Conservation (phyloP, 1,284 basidiomycete species). For the Earliella scabrosa region DNA sequence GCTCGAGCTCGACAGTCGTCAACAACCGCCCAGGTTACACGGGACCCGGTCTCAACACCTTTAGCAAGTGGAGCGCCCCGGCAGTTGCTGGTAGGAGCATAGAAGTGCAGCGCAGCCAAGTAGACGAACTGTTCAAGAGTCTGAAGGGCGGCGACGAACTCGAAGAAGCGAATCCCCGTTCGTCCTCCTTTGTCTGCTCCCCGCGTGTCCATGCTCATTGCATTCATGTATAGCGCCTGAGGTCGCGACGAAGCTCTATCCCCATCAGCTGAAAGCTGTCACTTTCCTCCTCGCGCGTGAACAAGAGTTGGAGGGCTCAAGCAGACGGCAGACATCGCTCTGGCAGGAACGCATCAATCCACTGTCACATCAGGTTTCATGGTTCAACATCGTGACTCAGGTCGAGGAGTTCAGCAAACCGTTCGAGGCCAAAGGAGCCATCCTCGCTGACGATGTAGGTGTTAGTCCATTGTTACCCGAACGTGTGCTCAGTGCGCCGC, state of each 20-base stretch:
- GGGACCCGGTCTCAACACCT: slow-evolving; percentile 44
- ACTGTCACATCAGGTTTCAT: slow-evolving; percentile 53
- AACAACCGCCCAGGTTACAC: slow-evolving; percentile 46
- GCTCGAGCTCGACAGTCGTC: slow-evolving; percentile 38
- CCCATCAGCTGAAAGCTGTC: slow-evolving; percentile 97
- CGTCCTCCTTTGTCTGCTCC: slow-evolving; percentile 33
- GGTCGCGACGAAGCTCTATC: slow-evolving; percentile 90
- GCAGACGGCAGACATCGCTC: slow-evolving; percentile 69
- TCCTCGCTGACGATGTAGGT: slow-evolving; percentile 92
- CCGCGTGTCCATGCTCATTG: slow-evolving; percentile 26
- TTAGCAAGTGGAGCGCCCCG: slow-evolving; percentile 61
- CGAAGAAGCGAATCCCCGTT: slow-evolving; percentile 82
- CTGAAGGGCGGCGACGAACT: slow-evolving; percentile 88
- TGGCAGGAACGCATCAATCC: slow-evolving; percentile 73
- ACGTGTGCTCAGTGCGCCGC: slow-evolving; percentile 8
- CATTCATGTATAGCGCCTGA: slow-evolving; percentile 61
- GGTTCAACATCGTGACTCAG: slow-evolving; percentile 89
- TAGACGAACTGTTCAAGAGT: slow-evolving; percentile 92
- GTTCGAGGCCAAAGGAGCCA: slow-evolving; percentile 84
- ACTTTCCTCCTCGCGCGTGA: slow-evolving; percentile 97
- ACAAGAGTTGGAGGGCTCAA: slow-evolving; percentile 59
- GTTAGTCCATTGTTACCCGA: background rate
- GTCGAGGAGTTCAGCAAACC: slow-evolving; percentile 73
- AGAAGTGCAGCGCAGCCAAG: slow-evolving; percentile 91
- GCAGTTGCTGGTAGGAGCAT: slow-evolving; percentile 77